Base-by-base conservation (phyloP, 306 rosid species). In the Morella rubra region DNA sequence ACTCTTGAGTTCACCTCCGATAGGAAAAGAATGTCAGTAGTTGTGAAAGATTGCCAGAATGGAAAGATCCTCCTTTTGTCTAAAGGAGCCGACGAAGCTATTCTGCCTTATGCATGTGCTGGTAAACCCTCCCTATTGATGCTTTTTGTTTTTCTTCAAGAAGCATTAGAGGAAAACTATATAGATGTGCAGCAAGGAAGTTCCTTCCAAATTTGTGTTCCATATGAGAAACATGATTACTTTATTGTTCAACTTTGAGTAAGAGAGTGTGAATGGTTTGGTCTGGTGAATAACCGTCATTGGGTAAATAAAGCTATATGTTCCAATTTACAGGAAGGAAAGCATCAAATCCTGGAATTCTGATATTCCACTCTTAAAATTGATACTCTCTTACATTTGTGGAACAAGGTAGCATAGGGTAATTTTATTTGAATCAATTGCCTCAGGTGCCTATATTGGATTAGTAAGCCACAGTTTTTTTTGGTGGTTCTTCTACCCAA, bases 21-120 rank as follows among this genome's bases (percentile, higher is more conserved):
- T 75, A 89, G 99, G 86, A 95, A 95, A 91, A 90, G 97, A 83
- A 95, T 95, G 99, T 95, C 99, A 56, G 81, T 92, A 50, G 97
- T 95, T 68, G 81, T 95, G 73, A 89, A 75, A 86, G 97, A 95
- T 88, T 88, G 90, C 85, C 89, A 89, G 84, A 95, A 85, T 81
- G 99, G 93, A 61, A 91, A 87, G 86, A 91, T 95, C 77, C 81
- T 92, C 56, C 97, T 95, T 66, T 70, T 95, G 78, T 86, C 98
- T 7, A 95, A 95, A 83, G 99, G 99, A 76, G 99, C 99, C 74
- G 99, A 95, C 75, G 99, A 95, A 85, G 91, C 97, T 71, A 88
- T 95, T 83, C 91, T 95, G 73, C 99, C 98, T 67, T 72, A 77
- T 84, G 92, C 97, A 53, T 76, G 67, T 73, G 65, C 91, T 59